These are phyloP conservation scores for Dicorynia guianensis DNA, from an alignment of 306 rosid species.

Conservation along the genomic window DNA sequence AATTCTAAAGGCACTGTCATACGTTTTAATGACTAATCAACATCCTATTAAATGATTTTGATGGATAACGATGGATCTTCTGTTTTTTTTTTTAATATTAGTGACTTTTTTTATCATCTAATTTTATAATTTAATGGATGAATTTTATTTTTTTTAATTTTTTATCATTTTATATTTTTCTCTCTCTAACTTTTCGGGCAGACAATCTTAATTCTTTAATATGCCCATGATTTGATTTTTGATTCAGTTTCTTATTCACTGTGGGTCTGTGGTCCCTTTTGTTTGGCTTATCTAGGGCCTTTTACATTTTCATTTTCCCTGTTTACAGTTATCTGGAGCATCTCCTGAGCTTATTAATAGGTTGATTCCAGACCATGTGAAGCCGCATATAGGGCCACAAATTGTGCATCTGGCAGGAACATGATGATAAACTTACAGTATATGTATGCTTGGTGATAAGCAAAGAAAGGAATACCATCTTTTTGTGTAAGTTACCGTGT, in stretches of 20 bases:
- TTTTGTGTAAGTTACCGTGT: constrained; percentile 62
- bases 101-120: no score
- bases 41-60: no score
- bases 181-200: no score
- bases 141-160: no score
- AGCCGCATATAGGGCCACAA: constrained; percentile 79
- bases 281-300: not conserved
- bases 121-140: no score
- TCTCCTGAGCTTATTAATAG: constrained; percentile 82
- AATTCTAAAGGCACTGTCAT: no score
- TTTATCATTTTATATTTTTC: no score
- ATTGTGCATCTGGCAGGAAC: constrained; percentile 66
- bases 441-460: constrained; percentile 56
- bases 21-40: no score
- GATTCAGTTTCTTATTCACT: constrained; percentile 1
- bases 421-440: constrained; percentile 51
- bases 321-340: constrained; percentile 72
- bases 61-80: no score
- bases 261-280: no score
- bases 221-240: not conserved
- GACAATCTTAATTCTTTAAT: no score
- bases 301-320: constrained; percentile 14
- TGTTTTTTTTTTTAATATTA: no score
- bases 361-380: constrained; percentile 90
- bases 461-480: constrained; percentile 55